phyloP scores from a whole-genome alignment of 495 filamentous ascomycete genomes.

The Lindgomyces ingoldianus region DNA sequence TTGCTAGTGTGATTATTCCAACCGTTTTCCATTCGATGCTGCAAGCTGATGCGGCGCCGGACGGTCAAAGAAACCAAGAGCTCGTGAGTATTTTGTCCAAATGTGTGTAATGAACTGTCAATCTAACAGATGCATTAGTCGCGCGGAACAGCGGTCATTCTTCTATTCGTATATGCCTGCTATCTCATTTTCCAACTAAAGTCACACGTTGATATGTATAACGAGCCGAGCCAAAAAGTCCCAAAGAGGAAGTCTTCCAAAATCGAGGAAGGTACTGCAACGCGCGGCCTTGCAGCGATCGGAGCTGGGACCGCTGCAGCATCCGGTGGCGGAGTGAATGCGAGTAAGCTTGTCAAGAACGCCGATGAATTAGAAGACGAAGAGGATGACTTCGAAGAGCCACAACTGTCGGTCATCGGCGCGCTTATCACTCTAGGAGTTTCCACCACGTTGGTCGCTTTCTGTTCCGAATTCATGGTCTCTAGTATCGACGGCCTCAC shows the following conservation, averaged over 20 bases:
- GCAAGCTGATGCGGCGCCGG: slow-evolving; percentile 15
- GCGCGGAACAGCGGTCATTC: slow-evolving; percentile 36
- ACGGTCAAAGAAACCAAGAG: slow-evolving; percentile 43
- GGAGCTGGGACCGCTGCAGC: slow-evolving; percentile 56
- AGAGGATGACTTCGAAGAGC: slow-evolving; percentile 65
- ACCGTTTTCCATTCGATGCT: slow-evolving; percentile 68
- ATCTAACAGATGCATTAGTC: slow-evolving; percentile 39
- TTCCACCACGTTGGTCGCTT: slow-evolving; percentile 76
- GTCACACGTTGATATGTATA: slow-evolving; percentile 37
- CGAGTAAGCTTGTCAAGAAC: slow-evolving; percentile 51
- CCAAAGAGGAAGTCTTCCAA: slow-evolving; percentile 52
- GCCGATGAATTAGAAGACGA: slow-evolving; percentile 48
- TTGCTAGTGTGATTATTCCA: slow-evolving; percentile 81
- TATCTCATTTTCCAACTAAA: slow-evolving; percentile 41
- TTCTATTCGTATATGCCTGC: slow-evolving; percentile 35
- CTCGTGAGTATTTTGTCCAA: slow-evolving; percentile 14
- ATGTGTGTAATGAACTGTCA: slow-evolving; percentile 42
- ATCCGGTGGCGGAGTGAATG: slow-evolving; percentile 48
- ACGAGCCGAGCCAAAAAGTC: slow-evolving; percentile 65
- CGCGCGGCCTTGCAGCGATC: slow-evolving; percentile 60
- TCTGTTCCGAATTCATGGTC: slow-evolving; percentile 92
- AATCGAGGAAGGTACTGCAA: slow-evolving; percentile 59
- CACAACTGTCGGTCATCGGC: slow-evolving; percentile 67
- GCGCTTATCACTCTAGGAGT: slow-evolving; percentile 69
- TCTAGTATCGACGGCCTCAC: slow-evolving; percentile 73